Percentiles rank a stretch among this genome's conserved stretches.
These are phyloP conservation scores for Ceratocystis ficicola DNA, from an alignment of 2,329 filamentous ascomycete genomes.

Conservation along the genomic window DNA sequence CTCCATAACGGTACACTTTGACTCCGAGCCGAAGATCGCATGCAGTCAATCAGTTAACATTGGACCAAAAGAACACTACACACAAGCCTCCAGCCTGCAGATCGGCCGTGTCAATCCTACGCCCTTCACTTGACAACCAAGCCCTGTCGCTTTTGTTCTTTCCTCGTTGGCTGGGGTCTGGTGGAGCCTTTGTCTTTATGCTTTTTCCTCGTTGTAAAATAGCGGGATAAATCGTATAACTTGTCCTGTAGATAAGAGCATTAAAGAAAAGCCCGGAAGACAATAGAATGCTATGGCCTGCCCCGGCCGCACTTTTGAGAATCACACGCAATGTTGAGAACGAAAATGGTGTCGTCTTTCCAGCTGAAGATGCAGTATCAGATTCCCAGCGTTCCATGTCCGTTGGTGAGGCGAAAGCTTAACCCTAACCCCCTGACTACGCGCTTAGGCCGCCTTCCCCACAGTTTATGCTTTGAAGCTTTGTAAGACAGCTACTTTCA, in stretches of 20 bases:
- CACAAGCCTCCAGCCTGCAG: background rate
- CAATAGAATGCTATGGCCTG: background rate
- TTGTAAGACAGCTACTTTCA: too few relatives aligned
- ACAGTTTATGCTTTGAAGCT: background rate
- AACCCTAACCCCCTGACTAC: background rate
- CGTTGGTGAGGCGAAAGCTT: background rate
- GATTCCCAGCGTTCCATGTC: background rate
- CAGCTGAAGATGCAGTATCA: background rate
- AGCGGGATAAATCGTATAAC: background rate
- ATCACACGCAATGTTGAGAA: background rate
- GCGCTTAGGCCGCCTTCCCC: background rate
- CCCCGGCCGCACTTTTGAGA: background rate
- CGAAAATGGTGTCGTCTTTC: background rate
- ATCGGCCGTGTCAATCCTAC: constrained; percentile 16
- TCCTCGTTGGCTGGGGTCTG: background rate
- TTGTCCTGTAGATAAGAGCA: background rate
- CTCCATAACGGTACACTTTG: background rate
- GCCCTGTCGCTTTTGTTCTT: constrained; percentile 1
- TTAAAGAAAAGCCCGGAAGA: background rate
- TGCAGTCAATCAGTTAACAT: background rate
- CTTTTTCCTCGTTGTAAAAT: background rate
- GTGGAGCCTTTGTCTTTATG: background rate
- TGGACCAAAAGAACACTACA: constrained; percentile 9
- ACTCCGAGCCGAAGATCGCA: background rate
- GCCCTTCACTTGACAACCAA: constrained; percentile 18